Percentiles rank a stretch among this genome's conserved stretches.
phyloP scores from a whole-genome alignment of 768 basidiomycete species.

The button mushroom (Agaricus bisporus) region DNA sequence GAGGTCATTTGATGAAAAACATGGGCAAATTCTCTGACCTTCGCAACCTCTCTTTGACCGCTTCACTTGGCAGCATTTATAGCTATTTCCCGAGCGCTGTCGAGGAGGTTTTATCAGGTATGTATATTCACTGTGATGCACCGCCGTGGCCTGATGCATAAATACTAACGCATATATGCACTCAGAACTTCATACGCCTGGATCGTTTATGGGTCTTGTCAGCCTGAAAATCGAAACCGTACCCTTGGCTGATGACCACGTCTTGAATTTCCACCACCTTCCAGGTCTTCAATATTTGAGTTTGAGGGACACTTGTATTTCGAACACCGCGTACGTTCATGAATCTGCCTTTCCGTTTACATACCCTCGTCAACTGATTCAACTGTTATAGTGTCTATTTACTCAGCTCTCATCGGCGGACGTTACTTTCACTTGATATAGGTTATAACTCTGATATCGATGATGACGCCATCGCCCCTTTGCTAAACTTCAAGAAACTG shows the following conservation, averaged over 20 bases:
- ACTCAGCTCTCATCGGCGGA: conserved; percentile 48
- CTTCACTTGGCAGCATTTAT: conserved; percentile 36
- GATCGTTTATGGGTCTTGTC: background rate
- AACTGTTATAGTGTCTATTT: conserved; percentile 42
- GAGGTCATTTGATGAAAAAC: conserved; percentile 37
- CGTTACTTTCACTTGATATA: conserved; percentile 47
- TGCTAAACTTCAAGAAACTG: conserved; percentile 42
- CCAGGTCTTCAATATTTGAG: background rate
- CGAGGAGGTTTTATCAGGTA: conserved; percentile 25
- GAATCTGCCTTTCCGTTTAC: background rate
- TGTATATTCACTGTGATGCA: no score
- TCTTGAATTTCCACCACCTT: conserved; percentile 2
- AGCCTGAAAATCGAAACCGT: background rate
- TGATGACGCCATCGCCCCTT: conserved; percentile 51
- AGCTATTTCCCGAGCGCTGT: conserved; percentile 42
- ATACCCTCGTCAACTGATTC: background rate
- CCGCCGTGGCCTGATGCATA: background rate
- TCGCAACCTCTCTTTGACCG: conserved; percentile 42
- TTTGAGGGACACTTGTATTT: conserved; percentile 39
- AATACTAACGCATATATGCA: background rate
- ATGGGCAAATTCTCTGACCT: conserved; percentile 39
- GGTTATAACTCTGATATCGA: conserved; percentile 46
- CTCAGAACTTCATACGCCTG: conserved; percentile 1
- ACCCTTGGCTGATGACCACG: background rate
- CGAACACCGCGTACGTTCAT: conserved; percentile 52